Conservation (phyloP, 179 eudicot species). For the Carnegiea gigantea region DNA sequence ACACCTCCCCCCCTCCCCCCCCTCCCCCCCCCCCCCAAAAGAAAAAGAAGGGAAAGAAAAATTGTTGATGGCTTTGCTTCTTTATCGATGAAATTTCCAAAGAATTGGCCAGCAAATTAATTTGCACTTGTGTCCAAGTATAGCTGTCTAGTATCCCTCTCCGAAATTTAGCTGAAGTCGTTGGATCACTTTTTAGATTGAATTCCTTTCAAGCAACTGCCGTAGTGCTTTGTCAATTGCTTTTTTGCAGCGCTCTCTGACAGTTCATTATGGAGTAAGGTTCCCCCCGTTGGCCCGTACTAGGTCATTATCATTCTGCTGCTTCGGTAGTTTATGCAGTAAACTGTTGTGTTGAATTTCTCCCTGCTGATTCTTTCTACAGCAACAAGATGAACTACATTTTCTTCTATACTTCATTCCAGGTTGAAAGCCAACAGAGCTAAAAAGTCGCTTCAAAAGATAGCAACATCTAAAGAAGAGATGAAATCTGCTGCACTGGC, state of each 20-base stretch:
- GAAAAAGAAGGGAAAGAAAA: neutral
- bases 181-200: neutral
- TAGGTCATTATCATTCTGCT: neutral
- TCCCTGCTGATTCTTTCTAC: neutral
- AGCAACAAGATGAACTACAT: neutral
- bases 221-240: neutral
- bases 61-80: neutral
- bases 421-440: conserved; percentile 79
- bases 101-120: neutral
- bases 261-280: neutral
- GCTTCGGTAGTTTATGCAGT: neutral
- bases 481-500: conserved; percentile 73
- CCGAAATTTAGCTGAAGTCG: neutral
- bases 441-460: conserved; percentile 58
- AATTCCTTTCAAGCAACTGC: neutral
- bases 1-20: neutral
- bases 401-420: conserved; percentile 11
- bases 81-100: neutral
- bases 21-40: neutral
- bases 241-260: neutral
- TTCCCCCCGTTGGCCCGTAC: neutral
- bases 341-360: conserved; percentile 7
- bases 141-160: neutral
- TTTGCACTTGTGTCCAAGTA: conserved; percentile 15
- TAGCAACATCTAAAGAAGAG: conserved; percentile 55